Evolutionary conservation across 176 grass and related monocot genomes (phyloP).

Genomic region (Aegilops longissima): DNA sequence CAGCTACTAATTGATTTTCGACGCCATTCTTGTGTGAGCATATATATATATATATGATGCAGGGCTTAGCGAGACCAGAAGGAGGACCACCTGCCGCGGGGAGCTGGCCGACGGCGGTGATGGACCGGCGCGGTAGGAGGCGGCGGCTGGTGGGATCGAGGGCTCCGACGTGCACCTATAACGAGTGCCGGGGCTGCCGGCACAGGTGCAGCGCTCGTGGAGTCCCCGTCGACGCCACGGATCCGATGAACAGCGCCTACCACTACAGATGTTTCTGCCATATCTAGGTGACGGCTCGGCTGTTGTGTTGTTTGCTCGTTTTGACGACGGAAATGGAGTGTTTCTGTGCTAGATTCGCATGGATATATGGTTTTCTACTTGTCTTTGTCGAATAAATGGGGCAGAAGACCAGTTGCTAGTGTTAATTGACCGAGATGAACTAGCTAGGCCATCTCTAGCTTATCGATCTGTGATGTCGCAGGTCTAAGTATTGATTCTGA

Average conservation of each 20-base stretch:
- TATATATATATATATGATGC: not conserved
- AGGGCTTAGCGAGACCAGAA: not conserved
- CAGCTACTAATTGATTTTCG: not conserved
- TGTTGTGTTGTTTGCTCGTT: not conserved
- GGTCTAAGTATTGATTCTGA: not conserved
- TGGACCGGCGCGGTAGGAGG: not conserved
- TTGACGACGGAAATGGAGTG: not conserved
- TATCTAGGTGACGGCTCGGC: not conserved
- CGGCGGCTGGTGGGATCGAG: constrained; percentile 62
- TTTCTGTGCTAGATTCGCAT: not conserved
- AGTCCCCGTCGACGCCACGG: constrained; percentile 66
- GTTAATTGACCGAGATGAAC: not conserved
- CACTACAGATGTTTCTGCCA: constrained; percentile 86
- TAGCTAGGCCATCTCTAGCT: not conserved
- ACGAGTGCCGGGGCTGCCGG: constrained; percentile 80
- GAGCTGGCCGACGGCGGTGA: not conserved
- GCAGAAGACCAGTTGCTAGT: not conserved
- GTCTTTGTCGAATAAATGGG: not conserved
- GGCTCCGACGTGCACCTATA: constrained; percentile 74
- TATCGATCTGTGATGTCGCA: not conserved
- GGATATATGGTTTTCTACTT: not conserved
- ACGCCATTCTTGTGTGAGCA: not conserved
- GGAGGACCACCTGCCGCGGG: not conserved
- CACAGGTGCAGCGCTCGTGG: constrained; percentile 58
- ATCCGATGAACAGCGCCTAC: constrained; percentile 89